A percentile compares a stretch with the other conserved stretches of the same genome.
phyloP scores from a whole-genome alignment of 768 basidiomycete genomes.

The Tulasnella sp. region DNA sequence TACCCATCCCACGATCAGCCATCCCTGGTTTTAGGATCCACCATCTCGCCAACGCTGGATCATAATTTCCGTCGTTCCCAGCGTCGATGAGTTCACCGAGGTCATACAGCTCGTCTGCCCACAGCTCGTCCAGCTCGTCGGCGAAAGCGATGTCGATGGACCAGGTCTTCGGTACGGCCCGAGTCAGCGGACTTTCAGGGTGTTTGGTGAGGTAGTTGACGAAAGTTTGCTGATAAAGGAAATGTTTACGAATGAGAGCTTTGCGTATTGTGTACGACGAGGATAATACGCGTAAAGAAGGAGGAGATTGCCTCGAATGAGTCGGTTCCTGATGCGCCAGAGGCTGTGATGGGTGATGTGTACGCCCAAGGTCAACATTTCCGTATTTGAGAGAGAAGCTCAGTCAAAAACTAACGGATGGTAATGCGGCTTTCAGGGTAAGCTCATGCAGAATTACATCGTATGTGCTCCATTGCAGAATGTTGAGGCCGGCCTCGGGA shows the following conservation, averaged over 20 bases:
- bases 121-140: slow-evolving; percentile 93
- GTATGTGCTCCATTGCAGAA: slow-evolving; percentile 84
- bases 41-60: slow-evolving; percentile 54
- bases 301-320: neutral
- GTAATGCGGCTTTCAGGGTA: slow-evolving; percentile 55
- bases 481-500: slow-evolving; percentile 37
- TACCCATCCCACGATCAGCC: slow-evolving; percentile 95
- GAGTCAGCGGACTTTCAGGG: slow-evolving; percentile 56
- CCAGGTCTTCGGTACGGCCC: slow-evolving; percentile 72
- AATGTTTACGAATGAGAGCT: slow-evolving; percentile 92
- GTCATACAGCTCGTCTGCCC: slow-evolving; percentile 92
- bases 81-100: slow-evolving; percentile 63
- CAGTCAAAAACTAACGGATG: slow-evolving; percentile 39
- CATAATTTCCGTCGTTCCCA: slow-evolving; percentile 40
- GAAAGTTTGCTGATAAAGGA: slow-evolving; percentile 69
- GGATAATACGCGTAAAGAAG: slow-evolving; percentile 51
- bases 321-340: too few relatives aligned
- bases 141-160: slow-evolving; percentile 84
- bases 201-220: slow-evolving; percentile 74
- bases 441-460: slow-evolving; percentile 81
- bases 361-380: slow-evolving; percentile 8
- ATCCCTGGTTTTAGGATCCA: slow-evolving; percentile 98
- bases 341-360: neutral
- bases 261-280: slow-evolving; percentile 91
- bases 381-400: neutral